Base-by-base conservation (phyloP, 225 moss, liverwort and hornwort species). In the Bryoerythrophyllum caledonicum region DNA sequence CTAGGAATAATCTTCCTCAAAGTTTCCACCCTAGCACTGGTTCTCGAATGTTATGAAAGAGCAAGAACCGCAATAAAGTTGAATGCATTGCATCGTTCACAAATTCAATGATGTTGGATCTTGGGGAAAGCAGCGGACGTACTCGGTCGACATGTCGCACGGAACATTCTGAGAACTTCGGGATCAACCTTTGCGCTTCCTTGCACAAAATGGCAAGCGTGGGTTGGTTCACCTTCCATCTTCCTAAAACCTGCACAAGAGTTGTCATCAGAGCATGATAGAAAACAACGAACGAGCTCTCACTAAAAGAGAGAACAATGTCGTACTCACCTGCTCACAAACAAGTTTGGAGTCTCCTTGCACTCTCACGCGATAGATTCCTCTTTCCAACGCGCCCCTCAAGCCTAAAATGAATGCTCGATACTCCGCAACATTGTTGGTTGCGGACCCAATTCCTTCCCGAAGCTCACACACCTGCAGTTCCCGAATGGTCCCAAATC, bases 341-440 rank as follows among this genome's bases (percentile, higher is more conserved):
- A 99, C 95, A 35, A 99, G 90, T 75, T 91, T 95, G 3, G 95
- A 99, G 75, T 94, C 94, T 41, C 97, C 95, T 84, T 99, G 94
- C 35, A 82, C 93, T 78, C 85, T 81, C 66, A 99, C 86, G 27
- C 90, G 89, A 63, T 86, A 85, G 25, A 99, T 93, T 74, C 97
- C 97, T 75, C 93, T 81, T n/a, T 95, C 93, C 44, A 91, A 76
- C 16, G 97, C 97, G 74, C 85, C 87, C 68, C 78, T 89, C 59
- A 99, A 78, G 48, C 95, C 97, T 61, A 90, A 86, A 75, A 99
- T 91, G 52, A 99, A 86, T 65, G 91, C 97, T 69, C 97, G 81
- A 56, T 99, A 99, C 35, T 99, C 97, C 49, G 97, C 97, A 46
- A 94, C 95, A 63, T 99, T 99, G 80, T 99, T 99, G 60, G 97